Conservation (phyloP, 2,329 filamentous ascomycete species). For the Fusarium humuli region DNA sequence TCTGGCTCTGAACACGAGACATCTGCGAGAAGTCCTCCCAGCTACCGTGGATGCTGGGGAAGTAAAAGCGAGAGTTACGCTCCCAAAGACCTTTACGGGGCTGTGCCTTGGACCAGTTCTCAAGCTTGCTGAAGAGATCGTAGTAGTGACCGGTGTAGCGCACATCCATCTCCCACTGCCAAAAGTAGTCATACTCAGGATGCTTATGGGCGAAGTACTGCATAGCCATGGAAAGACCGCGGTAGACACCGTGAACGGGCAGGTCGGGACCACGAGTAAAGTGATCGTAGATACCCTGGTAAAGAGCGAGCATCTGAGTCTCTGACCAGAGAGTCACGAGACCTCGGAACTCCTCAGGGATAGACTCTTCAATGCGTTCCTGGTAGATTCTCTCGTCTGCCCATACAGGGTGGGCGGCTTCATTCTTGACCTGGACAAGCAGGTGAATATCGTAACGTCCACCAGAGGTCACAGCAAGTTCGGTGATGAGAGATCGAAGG, state of each 20-base stretch:
- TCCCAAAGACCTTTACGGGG: conserved; percentile 86
- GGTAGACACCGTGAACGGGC: conserved; percentile 91
- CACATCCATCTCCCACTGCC: conserved; percentile 97
- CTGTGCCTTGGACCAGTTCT: conserved; percentile 76
- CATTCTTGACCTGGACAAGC: conserved; percentile 84
- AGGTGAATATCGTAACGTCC: conserved; percentile 90
- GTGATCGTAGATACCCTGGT: conserved; percentile 86
- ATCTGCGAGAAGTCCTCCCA: conserved; percentile 84
- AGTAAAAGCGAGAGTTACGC: conserved; percentile 80
- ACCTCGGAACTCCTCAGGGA: conserved; percentile 87
- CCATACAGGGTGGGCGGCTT: conserved; percentile 81
- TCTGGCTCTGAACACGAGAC: conserved; percentile 79
- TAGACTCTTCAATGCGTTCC: conserved; percentile 72
- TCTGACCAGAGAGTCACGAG: conserved; percentile 95
- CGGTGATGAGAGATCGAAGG: conserved; percentile 84
- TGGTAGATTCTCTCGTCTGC: conserved; percentile 77
- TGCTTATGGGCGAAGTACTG: conserved; percentile 92
- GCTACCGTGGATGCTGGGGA: conserved; percentile 78
- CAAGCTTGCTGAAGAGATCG: conserved; percentile 76
- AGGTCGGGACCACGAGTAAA: conserved; percentile 74
- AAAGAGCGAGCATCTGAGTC: conserved; percentile 90
- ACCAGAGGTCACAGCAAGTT: conserved; percentile 82
- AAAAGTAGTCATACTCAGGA: conserved; percentile 90
- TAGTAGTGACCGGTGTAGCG: conserved; percentile 91
- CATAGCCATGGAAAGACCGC: conserved; percentile 92